A percentile compares a stretch with the other conserved stretches of the same genome.
These are phyloP conservation scores for Clavispora santaluciae DNA, from an alignment of 805 yeast species.

Conservation along the genomic window DNA sequence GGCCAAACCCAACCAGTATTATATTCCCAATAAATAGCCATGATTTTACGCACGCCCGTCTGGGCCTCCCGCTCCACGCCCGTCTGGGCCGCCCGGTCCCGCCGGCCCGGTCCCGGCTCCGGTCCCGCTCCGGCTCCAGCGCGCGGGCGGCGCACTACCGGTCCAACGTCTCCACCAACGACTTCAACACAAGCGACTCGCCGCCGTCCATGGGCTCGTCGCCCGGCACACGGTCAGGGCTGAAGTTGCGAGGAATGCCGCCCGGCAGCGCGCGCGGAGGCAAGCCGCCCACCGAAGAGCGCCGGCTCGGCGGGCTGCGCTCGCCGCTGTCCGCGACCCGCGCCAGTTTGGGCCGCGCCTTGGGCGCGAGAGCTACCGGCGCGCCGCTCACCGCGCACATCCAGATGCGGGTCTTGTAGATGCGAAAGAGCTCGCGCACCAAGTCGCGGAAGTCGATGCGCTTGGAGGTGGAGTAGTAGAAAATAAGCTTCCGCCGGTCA, in stretches of 20 bases:
- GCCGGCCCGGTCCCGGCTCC: too few species aligned
- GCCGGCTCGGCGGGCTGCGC: neutral
- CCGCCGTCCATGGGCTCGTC: constrained; percentile 8
- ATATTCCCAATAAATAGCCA: neutral
- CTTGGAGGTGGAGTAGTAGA: constrained; percentile 49
- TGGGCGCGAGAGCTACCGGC: constrained; percentile 20
- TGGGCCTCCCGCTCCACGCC: neutral
- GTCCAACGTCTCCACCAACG: constrained; percentile 39
- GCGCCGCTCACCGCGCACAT: constrained; percentile 61
- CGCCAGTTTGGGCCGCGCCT: neutral
- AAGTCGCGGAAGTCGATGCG: constrained; percentile 70
- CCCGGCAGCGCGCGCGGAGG: neutral
- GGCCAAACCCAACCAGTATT: neutral
- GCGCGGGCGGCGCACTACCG: constrained; percentile 19
- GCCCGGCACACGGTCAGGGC: neutral
- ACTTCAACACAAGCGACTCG: constrained; percentile 32
- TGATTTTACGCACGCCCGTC: neutral
- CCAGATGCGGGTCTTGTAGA: constrained; percentile 80
- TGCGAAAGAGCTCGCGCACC: constrained; percentile 67
- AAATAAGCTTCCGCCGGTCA: constrained; percentile 71
- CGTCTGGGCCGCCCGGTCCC: too few species aligned
- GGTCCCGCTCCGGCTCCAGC: too few species aligned
- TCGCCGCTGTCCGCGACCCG: neutral
- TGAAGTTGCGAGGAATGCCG: constrained; percentile 5
- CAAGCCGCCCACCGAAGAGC: neutral